Percentiles rank a stretch among this genome's conserved stretches.
Conservation (phyloP, 108 stramenopile genomes). For the Nitzschia sp. region DNA sequence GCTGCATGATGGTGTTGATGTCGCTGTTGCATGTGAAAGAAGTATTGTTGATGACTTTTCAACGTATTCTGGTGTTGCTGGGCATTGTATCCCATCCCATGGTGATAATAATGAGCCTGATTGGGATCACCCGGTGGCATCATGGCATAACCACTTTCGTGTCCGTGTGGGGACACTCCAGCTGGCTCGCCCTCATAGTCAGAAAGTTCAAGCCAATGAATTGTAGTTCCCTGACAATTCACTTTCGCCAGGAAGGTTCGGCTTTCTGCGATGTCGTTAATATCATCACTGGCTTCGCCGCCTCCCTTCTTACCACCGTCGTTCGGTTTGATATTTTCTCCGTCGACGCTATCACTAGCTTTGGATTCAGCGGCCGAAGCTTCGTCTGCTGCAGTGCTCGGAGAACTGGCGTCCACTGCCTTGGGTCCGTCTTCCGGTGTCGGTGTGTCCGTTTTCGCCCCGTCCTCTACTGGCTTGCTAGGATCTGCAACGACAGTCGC, state of each 20-base stretch:
- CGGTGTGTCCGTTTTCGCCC: constrained; percentile 7
- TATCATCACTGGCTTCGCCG: constrained; percentile 43
- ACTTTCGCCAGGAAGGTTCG: constrained; percentile 66
- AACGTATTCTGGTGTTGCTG: constrained; percentile 44
- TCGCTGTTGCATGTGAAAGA: constrained; percentile 48
- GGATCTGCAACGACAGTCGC: constrained; percentile 53
- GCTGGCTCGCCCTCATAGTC: constrained; percentile 20
- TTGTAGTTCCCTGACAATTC: constrained; percentile 36
- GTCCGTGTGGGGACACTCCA: neutral
- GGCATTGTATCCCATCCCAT: constrained; percentile 12
- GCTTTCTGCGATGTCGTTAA: constrained; percentile 64
- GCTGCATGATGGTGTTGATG: constrained; percentile 40
- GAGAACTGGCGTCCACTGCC: constrained; percentile 1
- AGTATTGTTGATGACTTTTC: constrained; percentile 46
- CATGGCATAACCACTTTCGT: constrained; percentile 10
- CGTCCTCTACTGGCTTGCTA: constrained; percentile 29
- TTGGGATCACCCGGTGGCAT: constrained; percentile 33
- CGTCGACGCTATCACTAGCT: neutral
- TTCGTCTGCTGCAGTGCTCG: constrained; percentile 15
- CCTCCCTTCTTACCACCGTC: constrained; percentile 4
- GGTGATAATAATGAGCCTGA: constrained; percentile 32
- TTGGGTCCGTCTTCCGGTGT: neutral
- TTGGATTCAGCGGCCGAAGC: constrained; percentile 13
- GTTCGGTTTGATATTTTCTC: constrained; percentile 23
- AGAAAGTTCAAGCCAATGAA: constrained; percentile 60